Evolutionary conservation across 148 eudicot species (phyloP).

Genomic region (Linanthus parryae): DNA sequence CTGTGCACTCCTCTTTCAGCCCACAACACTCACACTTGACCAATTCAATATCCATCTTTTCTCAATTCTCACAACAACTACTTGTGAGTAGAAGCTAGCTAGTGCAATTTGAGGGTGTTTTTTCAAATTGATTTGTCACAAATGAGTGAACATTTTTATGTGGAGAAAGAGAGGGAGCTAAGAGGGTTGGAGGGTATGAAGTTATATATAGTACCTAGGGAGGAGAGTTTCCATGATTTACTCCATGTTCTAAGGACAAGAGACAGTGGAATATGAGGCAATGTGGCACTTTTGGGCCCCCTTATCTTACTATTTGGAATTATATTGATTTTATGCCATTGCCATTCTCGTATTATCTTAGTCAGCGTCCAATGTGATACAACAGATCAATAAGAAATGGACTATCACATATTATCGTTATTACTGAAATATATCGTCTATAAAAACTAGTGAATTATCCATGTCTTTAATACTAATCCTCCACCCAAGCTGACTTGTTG

Average conservation of each 20-base stretch:
- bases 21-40: constrained; percentile 77
- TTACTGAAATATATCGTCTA: too few relatives aligned
- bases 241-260: constrained; percentile 74
- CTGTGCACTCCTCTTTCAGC: constrained; percentile 70
- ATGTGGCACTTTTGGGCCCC: constrained; percentile 23
- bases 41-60: constrained; percentile 44
- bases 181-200: constrained; percentile 3
- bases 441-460: too few relatives aligned
- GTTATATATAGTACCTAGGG: too few relatives aligned
- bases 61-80: not conserved
- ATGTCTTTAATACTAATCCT: too few relatives aligned
- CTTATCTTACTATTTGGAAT: constrained; percentile 10
- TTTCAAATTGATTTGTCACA: not conserved
- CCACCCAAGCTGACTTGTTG: too few relatives aligned
- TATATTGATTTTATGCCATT: not conserved
- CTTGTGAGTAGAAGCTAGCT: not conserved
- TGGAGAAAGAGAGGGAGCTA: not conserved
- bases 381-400: not conserved
- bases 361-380: not conserved
- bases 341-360: not conserved
- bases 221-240: constrained; percentile 49
- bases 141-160: constrained; percentile 1
- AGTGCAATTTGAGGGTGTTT: not conserved
- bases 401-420: too few relatives aligned
- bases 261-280: constrained; percentile 43